These are phyloP conservation scores for Tuber magnatum DNA, from an alignment of 495 filamentous ascomycete species.

Conservation along the genomic window DNA sequence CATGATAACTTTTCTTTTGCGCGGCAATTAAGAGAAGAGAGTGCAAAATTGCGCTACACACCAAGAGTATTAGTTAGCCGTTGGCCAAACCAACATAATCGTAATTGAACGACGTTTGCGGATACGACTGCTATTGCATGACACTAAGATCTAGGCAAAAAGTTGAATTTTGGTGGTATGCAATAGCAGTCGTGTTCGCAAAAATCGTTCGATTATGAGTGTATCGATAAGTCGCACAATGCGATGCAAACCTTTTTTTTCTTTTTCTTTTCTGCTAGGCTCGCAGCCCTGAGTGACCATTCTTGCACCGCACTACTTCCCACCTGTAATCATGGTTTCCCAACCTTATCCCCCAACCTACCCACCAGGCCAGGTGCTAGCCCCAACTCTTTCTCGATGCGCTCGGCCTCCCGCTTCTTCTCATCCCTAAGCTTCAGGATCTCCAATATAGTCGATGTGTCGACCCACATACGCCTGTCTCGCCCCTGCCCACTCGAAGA, in stretches of 20 bases:
- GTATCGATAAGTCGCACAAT: neutral
- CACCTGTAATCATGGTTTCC: slow-evolving; percentile 20
- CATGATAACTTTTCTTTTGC: neutral
- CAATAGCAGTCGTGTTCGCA: neutral
- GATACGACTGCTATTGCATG: neutral
- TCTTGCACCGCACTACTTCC: neutral
- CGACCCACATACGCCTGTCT: slow-evolving; percentile 23
- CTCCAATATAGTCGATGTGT: slow-evolving; percentile 28
- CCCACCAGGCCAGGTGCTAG: slow-evolving; percentile 26
- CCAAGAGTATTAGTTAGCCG: neutral
- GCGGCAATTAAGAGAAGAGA: neutral
- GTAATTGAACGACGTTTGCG: neutral
- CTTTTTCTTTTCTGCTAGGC: neutral
- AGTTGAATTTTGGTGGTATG: neutral
- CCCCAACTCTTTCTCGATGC: slow-evolving; percentile 27
- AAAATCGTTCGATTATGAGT: neutral
- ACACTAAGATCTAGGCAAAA: neutral
- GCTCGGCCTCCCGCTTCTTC: slow-evolving; percentile 16
- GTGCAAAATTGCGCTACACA: neutral
- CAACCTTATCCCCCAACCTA: slow-evolving; percentile 24
- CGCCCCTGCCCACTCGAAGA: slow-evolving; percentile 2
- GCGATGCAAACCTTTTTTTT: neutral
- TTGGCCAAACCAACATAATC: neutral
- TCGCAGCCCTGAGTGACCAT: neutral
- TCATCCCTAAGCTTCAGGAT: slow-evolving; percentile 31